Percentiles rank a stretch among this genome's conserved stretches.
Conservation (phyloP, 2,329 filamentous ascomycete genomes). For the Penicillium sp. region DNA sequence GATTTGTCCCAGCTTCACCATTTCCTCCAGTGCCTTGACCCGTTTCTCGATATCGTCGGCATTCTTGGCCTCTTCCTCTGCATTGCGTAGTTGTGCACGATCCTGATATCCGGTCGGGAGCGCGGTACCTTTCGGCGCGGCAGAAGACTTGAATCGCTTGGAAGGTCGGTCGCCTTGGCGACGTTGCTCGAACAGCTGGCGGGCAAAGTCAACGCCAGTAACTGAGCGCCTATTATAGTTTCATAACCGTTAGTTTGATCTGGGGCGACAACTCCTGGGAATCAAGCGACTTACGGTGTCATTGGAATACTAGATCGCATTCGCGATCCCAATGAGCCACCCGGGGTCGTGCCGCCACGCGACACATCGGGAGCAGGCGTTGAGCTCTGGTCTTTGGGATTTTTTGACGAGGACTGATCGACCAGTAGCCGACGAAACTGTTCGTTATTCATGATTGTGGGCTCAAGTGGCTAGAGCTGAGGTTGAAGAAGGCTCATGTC, state of each 20-base stretch:
- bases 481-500: constrained; percentile 16
- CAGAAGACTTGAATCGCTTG: constrained; percentile 71
- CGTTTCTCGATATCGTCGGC: constrained; percentile 58
- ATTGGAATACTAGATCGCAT: constrained; percentile 81
- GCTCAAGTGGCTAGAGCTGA: not conserved
- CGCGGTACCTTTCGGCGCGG: constrained; percentile 76
- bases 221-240: constrained; percentile 59
- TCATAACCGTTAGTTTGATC: not conserved
- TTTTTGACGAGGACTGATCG: constrained; percentile 42
- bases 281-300: constrained; percentile 67
- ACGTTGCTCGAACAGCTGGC: constrained; percentile 73
- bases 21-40: constrained; percentile 74
- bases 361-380: constrained; percentile 24
- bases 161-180: constrained; percentile 52
- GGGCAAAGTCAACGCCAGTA: constrained; percentile 68
- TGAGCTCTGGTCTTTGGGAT: constrained; percentile 11
- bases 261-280: not conserved
- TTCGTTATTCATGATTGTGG: constrained; percentile 76
- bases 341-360: constrained; percentile 47
- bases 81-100: constrained; percentile 63
- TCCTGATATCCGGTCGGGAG: constrained; percentile 79
- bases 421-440: constrained; percentile 82
- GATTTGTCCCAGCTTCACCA: constrained; percentile 78
- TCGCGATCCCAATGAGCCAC: constrained; percentile 66
- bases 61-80: constrained; percentile 51